Evolutionary conservation across 2,329 filamentous ascomycete genomes (phyloP), one percentile per base, ranked within the genome.

Genomic region (Neofusicoccum sp.): DNA sequence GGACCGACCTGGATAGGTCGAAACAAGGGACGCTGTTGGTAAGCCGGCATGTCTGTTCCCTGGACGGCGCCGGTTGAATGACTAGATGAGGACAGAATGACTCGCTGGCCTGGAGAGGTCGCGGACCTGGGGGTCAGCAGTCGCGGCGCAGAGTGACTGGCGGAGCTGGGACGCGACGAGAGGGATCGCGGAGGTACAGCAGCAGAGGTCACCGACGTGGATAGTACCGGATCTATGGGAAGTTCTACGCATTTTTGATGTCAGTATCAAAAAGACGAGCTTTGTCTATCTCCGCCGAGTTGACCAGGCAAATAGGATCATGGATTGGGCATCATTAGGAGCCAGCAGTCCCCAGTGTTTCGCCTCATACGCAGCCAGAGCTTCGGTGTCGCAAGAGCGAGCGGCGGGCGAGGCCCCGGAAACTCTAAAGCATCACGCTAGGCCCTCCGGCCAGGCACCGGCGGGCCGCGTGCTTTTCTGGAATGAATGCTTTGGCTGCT

Each of bases 1-100:
- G 61, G 61, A 31, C 61, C 61, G 61, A 63, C 61, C 61, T 58
- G 61, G 54, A 63, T 63, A 37, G 61, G 61, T 58, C 61, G 52
- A 52, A 63, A 63, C 52, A 59, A 50, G 16, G 52, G 61, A 22
- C 61, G 61, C 16, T 58, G 61, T n/a, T 63, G 61, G 54, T 63
- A 63, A 11, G 61, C 54, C 43, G 61, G 61, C 61, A 63, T 63
- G 39, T 49, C 43, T 39, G 33, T 31, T 44, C 31, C 37, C 49
- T 58, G 61, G 41, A n/a, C 41, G 39, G 47, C 33, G 14, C n/a
- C 36, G 31, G 33, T 6, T 6, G 36, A 56, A 52, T 62, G 41
- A 31, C 41, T 56, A 22, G 47, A 59, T 6, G 44, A 49, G 9
- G 44, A 39, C 7, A 48, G 41, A 59, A 59, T 56, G 60, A 56